Base-by-base conservation (phyloP, 208 protist species). In the Kentomonas sorsogonicus region DNA sequence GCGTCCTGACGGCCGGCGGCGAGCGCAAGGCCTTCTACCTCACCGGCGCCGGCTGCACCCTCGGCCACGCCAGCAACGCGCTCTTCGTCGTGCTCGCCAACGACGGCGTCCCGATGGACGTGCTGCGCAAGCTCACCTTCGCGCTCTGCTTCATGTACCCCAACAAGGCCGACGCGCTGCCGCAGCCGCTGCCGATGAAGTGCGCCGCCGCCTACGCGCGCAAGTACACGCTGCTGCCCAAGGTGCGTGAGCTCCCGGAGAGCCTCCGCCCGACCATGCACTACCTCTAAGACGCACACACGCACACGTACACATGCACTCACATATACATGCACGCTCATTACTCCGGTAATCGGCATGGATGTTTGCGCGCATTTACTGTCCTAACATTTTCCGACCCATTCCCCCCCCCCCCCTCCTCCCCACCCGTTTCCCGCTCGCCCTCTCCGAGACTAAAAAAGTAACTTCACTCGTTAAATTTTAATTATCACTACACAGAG, bases 121-220 rank as follows among this genome's bases (percentile, higher is more conserved):
- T 81, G 38, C 36, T 87, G 20, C 66, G 72, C 29, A 0, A 47
- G 25, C 63, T 87, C 9, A 70, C 69, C 22, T 81, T 77, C 48
- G 72, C 63, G 13, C 71, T 79, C 66, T 81, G 74, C 53, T 84
- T 64, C 54, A 39, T 84, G 46, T 83, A 80, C 63, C 75, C 75
- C n/a, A 83, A 83, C 66, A 87, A 87, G 63, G 63, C 75, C 15
- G 74, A 83, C 53, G 63, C 62, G 4, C 66, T 87, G 40, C 79
- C 79, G 16, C 40, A 75, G n/a, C 79, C 75, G 39, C 53, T 87
- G 9, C 79, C 75, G 16, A 66, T 87, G 48, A 83, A 81, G 36
- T 87, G 79, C 51, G 72, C 79, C 38, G 30, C 60, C 27, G 76
- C 83, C 55, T 87, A 87, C 55, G 63, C 74, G 9, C 56, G 66